Conservation (phyloP, 305 asterid genomes). For the Fraxinus baroniana region DNA sequence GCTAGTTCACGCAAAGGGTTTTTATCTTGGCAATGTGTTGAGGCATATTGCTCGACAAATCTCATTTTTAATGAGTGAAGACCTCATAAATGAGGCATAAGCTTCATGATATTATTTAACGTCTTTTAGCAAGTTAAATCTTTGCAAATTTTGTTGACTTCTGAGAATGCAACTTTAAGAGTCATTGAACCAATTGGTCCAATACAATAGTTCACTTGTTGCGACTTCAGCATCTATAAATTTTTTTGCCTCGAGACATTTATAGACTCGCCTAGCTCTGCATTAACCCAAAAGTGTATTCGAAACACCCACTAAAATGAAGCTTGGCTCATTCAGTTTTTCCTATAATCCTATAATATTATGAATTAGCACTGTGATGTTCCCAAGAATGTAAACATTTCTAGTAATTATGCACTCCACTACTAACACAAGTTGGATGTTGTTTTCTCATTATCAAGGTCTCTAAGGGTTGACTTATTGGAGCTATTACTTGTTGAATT, state of each 20-base stretch:
- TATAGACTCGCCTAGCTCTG: neutral
- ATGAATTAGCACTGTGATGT: neutral
- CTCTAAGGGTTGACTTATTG: constrained; percentile 6
- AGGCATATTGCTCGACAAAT: neutral
- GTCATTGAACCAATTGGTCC: neutral
- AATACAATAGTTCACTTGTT: neutral
- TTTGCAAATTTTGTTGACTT: neutral
- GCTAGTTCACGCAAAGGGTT: neutral
- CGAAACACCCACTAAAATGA: neutral
- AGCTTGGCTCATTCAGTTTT: neutral
- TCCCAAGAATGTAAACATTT: neutral
- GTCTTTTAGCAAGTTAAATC: neutral
- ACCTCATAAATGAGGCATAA: neutral
- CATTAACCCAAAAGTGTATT: neutral
- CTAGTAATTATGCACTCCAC: neutral
- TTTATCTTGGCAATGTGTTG: neutral
- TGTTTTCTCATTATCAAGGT: neutral
- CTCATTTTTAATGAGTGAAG: neutral
- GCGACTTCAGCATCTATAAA: neutral
- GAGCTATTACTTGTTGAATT: constrained; percentile 17
- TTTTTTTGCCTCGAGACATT: neutral
- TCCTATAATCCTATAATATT: neutral
- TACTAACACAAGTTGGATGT: neutral
- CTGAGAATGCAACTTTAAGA: neutral
- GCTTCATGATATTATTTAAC: neutral